Conservation (phyloP, 2,329 filamentous ascomycete genomes). For the Trichophyton rubrum region DNA sequence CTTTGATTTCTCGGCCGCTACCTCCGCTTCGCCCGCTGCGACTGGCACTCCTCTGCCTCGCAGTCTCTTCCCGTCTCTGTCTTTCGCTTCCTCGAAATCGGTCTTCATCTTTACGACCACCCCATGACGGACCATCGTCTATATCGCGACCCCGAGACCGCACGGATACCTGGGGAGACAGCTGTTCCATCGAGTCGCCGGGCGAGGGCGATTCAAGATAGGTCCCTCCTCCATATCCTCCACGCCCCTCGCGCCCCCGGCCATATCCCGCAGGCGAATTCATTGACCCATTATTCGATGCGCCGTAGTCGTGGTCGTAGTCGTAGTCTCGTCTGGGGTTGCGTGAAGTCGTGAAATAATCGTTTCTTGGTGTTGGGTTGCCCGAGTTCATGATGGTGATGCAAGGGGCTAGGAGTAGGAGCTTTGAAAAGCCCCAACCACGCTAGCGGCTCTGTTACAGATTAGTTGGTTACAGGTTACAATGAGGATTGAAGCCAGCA, state of each 20-base stretch:
- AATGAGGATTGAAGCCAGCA: background rate
- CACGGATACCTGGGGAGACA: slow-evolving; percentile 20
- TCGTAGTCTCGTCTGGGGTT: slow-evolving; percentile 16
- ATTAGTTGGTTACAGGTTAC: background rate
- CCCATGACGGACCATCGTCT: slow-evolving; percentile 19
- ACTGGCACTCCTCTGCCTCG: background rate
- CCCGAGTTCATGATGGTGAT: background rate
- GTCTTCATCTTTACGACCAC: slow-evolving; percentile 18
- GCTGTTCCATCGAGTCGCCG: slow-evolving; percentile 23
- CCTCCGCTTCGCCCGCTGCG: background rate
- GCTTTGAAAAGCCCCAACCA: background rate
- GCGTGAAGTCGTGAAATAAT: background rate
- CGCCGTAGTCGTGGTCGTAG: slow-evolving; percentile 19
- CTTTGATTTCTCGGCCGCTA: slow-evolving; percentile 1
- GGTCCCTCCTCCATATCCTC: slow-evolving; percentile 31
- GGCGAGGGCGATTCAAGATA: slow-evolving; percentile 26
- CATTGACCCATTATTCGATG: slow-evolving; percentile 15
- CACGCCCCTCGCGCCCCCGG: slow-evolving; percentile 24
- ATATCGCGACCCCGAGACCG: slow-evolving; percentile 25
- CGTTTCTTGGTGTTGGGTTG: background rate
- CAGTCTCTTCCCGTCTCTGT: slow-evolving; percentile 7
- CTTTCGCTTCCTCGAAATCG: slow-evolving; percentile 16
- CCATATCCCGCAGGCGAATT: slow-evolving; percentile 5
- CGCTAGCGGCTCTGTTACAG: background rate
- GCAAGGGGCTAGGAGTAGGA: background rate